Evolutionary conservation across 1,284 basidiomycete genomes (phyloP).

Genomic region (Chiua sp.): DNA sequence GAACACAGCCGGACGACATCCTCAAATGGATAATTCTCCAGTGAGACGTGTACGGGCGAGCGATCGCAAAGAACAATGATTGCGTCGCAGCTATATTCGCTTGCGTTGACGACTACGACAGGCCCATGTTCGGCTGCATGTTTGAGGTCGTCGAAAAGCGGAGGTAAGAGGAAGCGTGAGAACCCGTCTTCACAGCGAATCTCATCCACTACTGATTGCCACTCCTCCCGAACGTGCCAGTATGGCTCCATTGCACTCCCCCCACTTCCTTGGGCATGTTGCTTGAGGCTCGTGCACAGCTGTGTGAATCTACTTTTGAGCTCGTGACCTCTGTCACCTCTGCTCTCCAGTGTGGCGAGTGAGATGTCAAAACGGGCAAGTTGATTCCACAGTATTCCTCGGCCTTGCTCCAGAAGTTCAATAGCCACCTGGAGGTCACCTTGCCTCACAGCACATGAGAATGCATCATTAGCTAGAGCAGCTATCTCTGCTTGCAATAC

Average conservation of each 20-base stretch:
- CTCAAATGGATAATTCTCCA: no score
- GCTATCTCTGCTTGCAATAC: neutral
- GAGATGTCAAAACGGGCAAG: no score
- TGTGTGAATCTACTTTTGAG: neutral
- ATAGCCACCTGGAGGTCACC: no score
- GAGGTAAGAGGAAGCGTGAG: slow-evolving; percentile 24
- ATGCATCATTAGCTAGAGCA: slow-evolving; percentile 1
- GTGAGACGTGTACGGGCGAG: neutral
- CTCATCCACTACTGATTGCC: neutral
- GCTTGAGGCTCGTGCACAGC: neutral
- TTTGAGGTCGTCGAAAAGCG: slow-evolving; percentile 27
- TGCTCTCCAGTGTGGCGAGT: no score
- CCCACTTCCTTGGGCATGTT: neutral
- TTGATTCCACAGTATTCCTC: no score
- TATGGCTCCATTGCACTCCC: neutral
- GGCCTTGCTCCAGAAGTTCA: no score
- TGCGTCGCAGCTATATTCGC: slow-evolving; percentile 27
- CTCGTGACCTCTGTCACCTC: no score
- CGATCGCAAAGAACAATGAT: slow-evolving; percentile 24
- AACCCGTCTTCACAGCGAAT: slow-evolving; percentile 24
- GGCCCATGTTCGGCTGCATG: slow-evolving; percentile 35
- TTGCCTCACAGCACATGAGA: neutral
- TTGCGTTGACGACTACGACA: slow-evolving; percentile 37
- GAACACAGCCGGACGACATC: no score
- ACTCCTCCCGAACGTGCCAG: neutral